Evolutionary conservation across 2,329 filamentous ascomycete species (phyloP), one percentile per base, ranked within the genome.

Genomic region (Calonectria henricotiae): DNA sequence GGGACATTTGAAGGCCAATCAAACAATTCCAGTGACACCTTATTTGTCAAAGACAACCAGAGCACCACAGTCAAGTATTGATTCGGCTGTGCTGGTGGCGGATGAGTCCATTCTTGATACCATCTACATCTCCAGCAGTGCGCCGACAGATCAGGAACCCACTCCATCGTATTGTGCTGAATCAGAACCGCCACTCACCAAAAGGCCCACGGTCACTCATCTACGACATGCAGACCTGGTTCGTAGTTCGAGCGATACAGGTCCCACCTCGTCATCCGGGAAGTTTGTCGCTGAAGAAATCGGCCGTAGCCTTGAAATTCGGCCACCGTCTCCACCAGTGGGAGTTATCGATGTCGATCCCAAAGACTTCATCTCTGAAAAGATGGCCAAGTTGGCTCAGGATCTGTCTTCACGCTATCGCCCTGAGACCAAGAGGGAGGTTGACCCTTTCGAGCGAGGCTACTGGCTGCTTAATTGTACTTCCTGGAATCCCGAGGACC

Each of bases 401-500:
- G 84, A 88, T 17, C 82, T 91, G 4, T 73, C 82, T 0, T 85
- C 84, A 2, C 86, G 87, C 4, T 94, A 89, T 80, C 84, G 80
- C 5, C 90, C 91, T 4, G 61, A 60, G 6, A 32, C 63, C 7
- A 68, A 30, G n/a, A 76, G 81, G 0, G 73, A 76, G 5, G 72
- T 81, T 1, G 85, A 88, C 62, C 82, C 82, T 1, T 88, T 92
- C 43, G 94, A 97, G 79, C 87, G 95, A 17, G 95, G 95, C 0
- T 91, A 93, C 81, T 98, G 95, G 95, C 80, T 85, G 2, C 76
- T 98, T 5, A 84, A 90, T 72, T 90, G 88, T 73, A 78, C 81
- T 0, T 62, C 74, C 1, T 94, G 92, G 92, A 78, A 83, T 0
- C 63, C 78, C 0, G 79, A 82, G 0, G 76, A 86, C 4, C 87